phyloP scores from a whole-genome alignment of 371 early-diverging fungal genomes.

The Mortierella sp. region DNA sequence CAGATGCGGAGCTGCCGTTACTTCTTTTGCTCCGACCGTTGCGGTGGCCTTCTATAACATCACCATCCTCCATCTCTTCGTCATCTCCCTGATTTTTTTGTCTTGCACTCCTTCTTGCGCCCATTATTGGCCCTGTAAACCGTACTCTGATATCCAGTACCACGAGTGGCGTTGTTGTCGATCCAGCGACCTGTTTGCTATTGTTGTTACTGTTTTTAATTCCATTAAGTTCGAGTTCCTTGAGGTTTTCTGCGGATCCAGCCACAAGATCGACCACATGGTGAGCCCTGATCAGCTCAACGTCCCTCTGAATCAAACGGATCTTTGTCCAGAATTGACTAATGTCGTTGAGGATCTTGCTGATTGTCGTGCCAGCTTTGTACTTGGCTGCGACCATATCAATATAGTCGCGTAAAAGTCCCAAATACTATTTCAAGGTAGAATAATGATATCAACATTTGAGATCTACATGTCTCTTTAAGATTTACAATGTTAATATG shows the following conservation, averaged over 20 bases:
- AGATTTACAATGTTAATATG: too few relatives aligned
- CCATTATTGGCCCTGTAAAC: constrained; percentile 34
- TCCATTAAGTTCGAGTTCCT: constrained; percentile 33
- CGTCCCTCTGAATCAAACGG: constrained; percentile 32
- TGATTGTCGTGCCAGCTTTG: constrained; percentile 37
- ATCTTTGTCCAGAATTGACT: constrained; percentile 42
- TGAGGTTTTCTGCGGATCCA: constrained; percentile 51
- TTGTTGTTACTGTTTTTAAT: background rate
- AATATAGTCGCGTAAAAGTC: constrained; percentile 37
- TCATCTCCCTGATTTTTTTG: background rate
- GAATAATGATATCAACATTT: background rate
- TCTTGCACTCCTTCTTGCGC: constrained; percentile 12
- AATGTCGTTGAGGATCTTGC: constrained; percentile 49
- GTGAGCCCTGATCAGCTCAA: constrained; percentile 43
- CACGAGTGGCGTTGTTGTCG: constrained; percentile 39
- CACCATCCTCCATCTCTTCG: background rate
- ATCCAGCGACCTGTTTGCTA: constrained; percentile 24
- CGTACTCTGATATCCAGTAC: constrained; percentile 52
- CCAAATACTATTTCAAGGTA: constrained; percentile 21
- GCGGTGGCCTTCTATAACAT: background rate
- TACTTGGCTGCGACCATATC: constrained; percentile 38
- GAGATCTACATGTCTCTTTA: background rate
- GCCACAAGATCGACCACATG: constrained; percentile 53
- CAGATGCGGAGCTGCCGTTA: background rate
- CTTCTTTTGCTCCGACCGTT: background rate